Evolutionary conservation across 2,329 filamentous ascomycete species (phyloP).

Genomic region (Cladophialophora exuberans): DNA sequence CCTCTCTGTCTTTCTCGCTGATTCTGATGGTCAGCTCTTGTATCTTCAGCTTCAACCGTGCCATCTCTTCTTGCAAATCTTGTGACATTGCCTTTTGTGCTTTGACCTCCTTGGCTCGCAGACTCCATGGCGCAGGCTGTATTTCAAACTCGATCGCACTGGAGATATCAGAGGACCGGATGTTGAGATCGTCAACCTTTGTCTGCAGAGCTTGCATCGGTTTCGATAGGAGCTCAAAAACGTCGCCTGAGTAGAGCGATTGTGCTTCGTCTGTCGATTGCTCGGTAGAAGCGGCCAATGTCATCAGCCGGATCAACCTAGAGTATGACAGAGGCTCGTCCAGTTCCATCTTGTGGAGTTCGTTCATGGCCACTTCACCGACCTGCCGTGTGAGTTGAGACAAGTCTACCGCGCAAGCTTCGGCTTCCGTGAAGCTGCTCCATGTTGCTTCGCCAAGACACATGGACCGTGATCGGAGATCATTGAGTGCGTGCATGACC

Average conservation of each 20-base stretch:
- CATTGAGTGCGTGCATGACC: constrained; percentile 73
- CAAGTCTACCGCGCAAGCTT: constrained; percentile 66
- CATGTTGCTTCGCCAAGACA: constrained; percentile 70
- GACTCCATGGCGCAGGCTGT: constrained; percentile 74
- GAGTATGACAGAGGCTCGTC: constrained; percentile 25
- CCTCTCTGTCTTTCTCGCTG: constrained; percentile 74
- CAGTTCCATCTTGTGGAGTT: constrained; percentile 67
- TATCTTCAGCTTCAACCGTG: constrained; percentile 77
- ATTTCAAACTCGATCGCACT: constrained; percentile 79
- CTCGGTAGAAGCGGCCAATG: constrained; percentile 1
- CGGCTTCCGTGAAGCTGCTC: constrained; percentile 71
- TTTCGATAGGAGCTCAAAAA: constrained; percentile 25
- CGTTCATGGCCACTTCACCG: constrained; percentile 66
- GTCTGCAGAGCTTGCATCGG: constrained; percentile 26
- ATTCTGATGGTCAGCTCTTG: constrained; percentile 74
- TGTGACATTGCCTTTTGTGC: constrained; percentile 78
- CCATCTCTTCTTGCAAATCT: constrained; percentile 83
- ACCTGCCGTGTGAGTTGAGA: constrained; percentile 68
- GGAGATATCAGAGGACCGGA: constrained; percentile 70
- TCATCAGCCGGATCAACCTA: constrained; percentile 18
- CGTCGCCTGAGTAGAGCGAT: constrained; percentile 11
- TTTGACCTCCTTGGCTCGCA: constrained; percentile 79
- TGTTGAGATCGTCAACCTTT: constrained; percentile 64
- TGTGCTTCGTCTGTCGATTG: constrained; percentile 3
- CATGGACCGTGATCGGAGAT: constrained; percentile 74